These are phyloP conservation scores for Strigomonas galati DNA, from an alignment of 208 protist species.

Conservation along the genomic window DNA sequence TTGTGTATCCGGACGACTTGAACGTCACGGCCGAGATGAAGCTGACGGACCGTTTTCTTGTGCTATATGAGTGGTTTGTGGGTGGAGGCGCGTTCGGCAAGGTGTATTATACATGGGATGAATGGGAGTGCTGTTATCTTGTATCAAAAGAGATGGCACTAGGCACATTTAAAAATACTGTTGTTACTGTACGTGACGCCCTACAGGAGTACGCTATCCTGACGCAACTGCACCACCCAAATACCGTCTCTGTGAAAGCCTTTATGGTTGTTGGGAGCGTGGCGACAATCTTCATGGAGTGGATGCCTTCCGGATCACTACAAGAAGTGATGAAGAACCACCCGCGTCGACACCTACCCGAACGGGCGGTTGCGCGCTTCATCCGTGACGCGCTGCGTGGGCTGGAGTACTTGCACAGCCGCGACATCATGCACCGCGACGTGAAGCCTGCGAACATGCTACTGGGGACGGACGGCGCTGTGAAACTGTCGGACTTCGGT, in stretches of 20 bases:
- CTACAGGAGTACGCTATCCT: too few relatives aligned
- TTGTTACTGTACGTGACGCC: too few relatives aligned
- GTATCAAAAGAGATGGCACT: constrained; percentile 66
- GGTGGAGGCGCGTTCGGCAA: constrained; percentile 46
- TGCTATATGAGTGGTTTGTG: constrained; percentile 28
- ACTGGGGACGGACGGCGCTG: too few relatives aligned
- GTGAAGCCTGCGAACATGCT: too few relatives aligned
- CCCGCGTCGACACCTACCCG: constrained; percentile 37
- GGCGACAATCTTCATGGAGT: constrained; percentile 43
- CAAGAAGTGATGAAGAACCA: constrained; percentile 42
- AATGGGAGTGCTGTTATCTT: constrained; percentile 49
- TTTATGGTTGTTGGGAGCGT: constrained; percentile 62
- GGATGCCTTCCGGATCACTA: constrained; percentile 60
- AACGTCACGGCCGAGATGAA: constrained; percentile 38
- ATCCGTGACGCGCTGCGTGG: too few relatives aligned
- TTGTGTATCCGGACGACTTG: constrained; percentile 51
- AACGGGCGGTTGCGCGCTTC: constrained; percentile 56
- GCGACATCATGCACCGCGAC: too few relatives aligned
- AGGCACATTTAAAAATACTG: constrained; percentile 17
- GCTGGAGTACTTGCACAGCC: too few relatives aligned
- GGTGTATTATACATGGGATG: constrained; percentile 59
- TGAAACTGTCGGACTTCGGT: constrained; percentile 88
- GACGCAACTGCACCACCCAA: constrained; percentile 16
- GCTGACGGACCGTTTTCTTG: constrained; percentile 51
- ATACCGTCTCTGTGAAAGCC: constrained; percentile 34